Evolutionary conservation across 306 rosid genomes (phyloP).

Genomic region (Sophora flavescens): DNA sequence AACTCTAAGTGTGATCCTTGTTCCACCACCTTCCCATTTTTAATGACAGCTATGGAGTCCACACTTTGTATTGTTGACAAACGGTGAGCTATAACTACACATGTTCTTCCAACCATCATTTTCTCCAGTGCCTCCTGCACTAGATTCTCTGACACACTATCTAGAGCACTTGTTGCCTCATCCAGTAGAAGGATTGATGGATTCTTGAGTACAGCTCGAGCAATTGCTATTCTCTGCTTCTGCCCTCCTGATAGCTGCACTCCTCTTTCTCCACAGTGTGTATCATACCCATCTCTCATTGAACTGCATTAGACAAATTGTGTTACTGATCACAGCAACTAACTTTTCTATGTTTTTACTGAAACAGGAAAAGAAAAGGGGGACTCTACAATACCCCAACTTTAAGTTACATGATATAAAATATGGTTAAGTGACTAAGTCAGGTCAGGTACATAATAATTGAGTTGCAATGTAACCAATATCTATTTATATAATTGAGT

Average conservation of each 20-base stretch:
- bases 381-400: too few relatives aligned
- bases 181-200: slow-evolving; percentile 79
- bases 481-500: too few relatives aligned
- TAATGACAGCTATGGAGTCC: slow-evolving; percentile 67
- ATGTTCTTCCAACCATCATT: slow-evolving; percentile 82
- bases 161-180: slow-evolving; percentile 88
- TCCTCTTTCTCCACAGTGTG: slow-evolving; percentile 85
- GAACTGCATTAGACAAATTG: slow-evolving; percentile 53
- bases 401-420: too few relatives aligned
- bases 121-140: slow-evolving; percentile 82
- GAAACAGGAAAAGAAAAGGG: too few relatives aligned
- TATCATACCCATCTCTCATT: slow-evolving; percentile 76
- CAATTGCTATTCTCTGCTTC: slow-evolving; percentile 87
- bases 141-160: slow-evolving; percentile 71
- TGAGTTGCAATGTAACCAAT: too few relatives aligned
- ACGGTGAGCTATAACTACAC: slow-evolving; percentile 79
- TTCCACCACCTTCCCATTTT: slow-evolving; percentile 72
- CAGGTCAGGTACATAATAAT: too few relatives aligned
- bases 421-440: too few relatives aligned
- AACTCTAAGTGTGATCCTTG: slow-evolving; percentile 66
- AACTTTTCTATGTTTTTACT: neutral
- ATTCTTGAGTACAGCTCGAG: slow-evolving; percentile 74
- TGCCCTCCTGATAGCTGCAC: slow-evolving; percentile 85
- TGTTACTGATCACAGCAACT: neutral
- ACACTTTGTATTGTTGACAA: slow-evolving; percentile 75